Conservation (phyloP, 805 yeast species). For the Kazachstania viticola region DNA sequence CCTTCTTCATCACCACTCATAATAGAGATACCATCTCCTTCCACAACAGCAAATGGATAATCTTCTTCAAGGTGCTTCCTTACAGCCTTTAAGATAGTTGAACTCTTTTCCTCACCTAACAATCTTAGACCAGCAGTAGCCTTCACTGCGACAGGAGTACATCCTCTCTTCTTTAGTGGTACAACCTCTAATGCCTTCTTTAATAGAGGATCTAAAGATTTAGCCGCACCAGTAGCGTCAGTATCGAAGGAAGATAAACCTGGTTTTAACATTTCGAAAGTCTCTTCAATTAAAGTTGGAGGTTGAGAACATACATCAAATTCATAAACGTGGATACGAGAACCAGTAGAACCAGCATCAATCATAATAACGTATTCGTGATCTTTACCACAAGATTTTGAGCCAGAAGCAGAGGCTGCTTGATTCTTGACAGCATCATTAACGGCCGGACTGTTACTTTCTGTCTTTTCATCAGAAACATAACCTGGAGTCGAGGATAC, state of each 20-base stretch:
- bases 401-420: not conserved
- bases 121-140: constrained; percentile 95
- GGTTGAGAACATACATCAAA: constrained; percentile 81
- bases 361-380: constrained; percentile 80
- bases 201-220: constrained; percentile 75
- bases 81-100: constrained; percentile 64
- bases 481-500: constrained; percentile 17
- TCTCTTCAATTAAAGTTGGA: constrained; percentile 69
- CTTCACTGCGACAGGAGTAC: constrained; percentile 92
- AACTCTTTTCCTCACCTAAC: constrained; percentile 65
- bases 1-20: constrained; percentile 98
- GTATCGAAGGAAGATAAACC: constrained; percentile 81
- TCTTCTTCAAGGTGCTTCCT: constrained; percentile 60
- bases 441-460: constrained; percentile 12
- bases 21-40: constrained; percentile 75
- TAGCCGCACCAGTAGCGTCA: constrained; percentile 77
- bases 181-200: constrained; percentile 63
- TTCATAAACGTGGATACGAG: constrained; percentile 87
- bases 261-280: constrained; percentile 80
- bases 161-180: constrained; percentile 58
- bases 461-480: constrained; percentile 12
- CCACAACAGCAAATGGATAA: constrained; percentile 88
- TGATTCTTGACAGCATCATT: constrained; percentile 16
- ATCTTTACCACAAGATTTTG: constrained; percentile 18
- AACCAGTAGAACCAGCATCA: constrained; percentile 97